Evolutionary conservation across 371 early-diverging fungal genomes (phyloP), one percentile per base, ranked within the genome.

Genomic region (Rhizomucor pusillus): DNA sequence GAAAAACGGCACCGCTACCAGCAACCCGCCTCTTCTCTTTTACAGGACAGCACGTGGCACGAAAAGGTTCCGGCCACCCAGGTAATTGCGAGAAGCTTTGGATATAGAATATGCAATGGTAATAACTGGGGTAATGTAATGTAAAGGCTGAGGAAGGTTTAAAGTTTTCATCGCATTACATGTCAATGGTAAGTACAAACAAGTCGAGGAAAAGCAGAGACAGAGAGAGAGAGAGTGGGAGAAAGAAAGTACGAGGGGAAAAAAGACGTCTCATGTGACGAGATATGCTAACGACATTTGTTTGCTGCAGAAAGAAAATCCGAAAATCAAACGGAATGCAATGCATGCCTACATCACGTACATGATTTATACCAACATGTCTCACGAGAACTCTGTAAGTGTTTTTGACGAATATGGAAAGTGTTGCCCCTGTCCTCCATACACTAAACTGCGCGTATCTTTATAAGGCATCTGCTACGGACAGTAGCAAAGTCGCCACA

Each of bases 271-370:
- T 54, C 18, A 11, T 23, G 24, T 45, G 16, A 16, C 45, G 33
- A 13, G 24, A 14, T 40, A 29, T 29, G 29, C 40, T 6, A 7
- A 7, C 23, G 6, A 14, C n/a, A n/a, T n/a, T n/a, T n/a, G n/a
- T 23, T 36, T 16, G 20, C 20, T 52, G 41, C 61, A 78, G 79
- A 77, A 75, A 57, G 67, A 77, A 54, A 73, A 77, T 61, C 78
- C 78, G 47, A 73, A 69, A 56, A 70, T 77, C 37, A 80, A 80
- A 59, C 63, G 76, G 43, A 80, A 80, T 70, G 80, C 80, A 14
- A 71, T 74, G 70, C 80, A 80, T 66, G 78, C 80, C 40, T 80
- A 80, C 54, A 80, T 80, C 49, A 70, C 80, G 34, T 80, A 79
- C 56, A 77, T 79, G 80, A 79, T 79, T 20, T 79, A 79, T 62